Evolutionary conservation across 208 protist species (phyloP), one percentile per base, ranked within the genome.

Genomic region (Crithidia expoeki): DNA sequence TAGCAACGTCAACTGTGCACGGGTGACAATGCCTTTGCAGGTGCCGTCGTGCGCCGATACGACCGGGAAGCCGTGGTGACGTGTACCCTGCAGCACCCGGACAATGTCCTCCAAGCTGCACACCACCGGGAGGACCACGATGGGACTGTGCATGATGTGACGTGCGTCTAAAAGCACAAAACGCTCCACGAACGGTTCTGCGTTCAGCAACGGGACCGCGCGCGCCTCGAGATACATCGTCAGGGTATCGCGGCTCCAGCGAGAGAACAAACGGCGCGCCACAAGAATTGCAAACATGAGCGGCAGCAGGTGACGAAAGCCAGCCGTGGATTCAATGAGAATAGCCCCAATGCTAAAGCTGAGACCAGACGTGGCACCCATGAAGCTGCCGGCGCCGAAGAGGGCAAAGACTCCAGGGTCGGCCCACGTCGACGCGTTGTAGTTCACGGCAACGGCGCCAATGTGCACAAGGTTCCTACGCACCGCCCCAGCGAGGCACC

Each of bases 351-450:
- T 62, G 33, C 80, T 72, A 44, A 86, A 89, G 36, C 80, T 86
- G 19, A 89, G 68, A 0, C 84, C 80, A 7, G 80, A 79, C 21
- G 69, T 79, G 23, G 75, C 80, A 44, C 77, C 75, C 36, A 89
- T 28, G 49, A 89, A 89, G 68, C 84, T 80, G 25, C 80, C 84
- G n/a, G 84, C 84, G 21, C 84, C 84, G 60, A 89, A 77, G 49
- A 89, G 75, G 9, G 84, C 84, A 62, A 84, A 89, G 23, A 78
- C 73, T 7, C 80, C 80, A 7, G 80, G 80, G 68, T 89, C 84
- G 6, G 77, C 76, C 84, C 84, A 89, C n/a, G 72, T 56, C 4
- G 74, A 23, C 2, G 72, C 64, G 2, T 50, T 6, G 7, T 4
- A 7, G 33, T 10, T 38, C 12, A 30, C 14, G 2, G 7, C 10